Percentiles rank a stretch among this genome's conserved stretches.
phyloP scores from a whole-genome alignment of 331 rosid genomes.

The Quercus lobata region DNA sequence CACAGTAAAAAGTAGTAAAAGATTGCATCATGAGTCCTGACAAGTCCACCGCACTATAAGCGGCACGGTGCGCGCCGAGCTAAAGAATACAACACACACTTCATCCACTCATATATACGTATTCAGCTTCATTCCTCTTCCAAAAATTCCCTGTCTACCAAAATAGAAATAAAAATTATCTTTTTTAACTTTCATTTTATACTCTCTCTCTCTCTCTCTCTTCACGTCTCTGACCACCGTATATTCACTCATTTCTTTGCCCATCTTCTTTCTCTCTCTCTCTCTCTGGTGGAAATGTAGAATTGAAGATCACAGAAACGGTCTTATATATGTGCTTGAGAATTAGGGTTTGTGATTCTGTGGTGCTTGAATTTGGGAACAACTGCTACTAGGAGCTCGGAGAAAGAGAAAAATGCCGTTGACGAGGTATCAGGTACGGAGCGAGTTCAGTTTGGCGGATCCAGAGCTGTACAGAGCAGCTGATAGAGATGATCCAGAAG shows the following conservation, averaged over 20 bases:
- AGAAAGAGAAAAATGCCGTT: slow-evolving; percentile 66
- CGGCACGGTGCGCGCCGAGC: slow-evolving; percentile 37
- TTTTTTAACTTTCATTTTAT: not conserved
- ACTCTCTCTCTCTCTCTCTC: not conserved
- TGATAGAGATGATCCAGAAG: slow-evolving; percentile 90
- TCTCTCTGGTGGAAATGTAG: slow-evolving; percentile 39
- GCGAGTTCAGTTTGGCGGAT: slow-evolving; percentile 78
- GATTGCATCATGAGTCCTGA: slow-evolving; percentile 10
- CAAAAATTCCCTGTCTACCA: not conserved
- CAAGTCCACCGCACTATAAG: slow-evolving; percentile 25
- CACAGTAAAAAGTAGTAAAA: not conserved
- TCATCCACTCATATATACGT: not conserved
- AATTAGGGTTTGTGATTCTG: slow-evolving; percentile 10
- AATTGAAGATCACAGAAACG: slow-evolving; percentile 5
- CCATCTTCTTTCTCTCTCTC: slow-evolving; percentile 9
- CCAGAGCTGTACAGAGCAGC: slow-evolving; percentile 77
- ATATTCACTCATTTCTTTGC: slow-evolving; percentile 8
- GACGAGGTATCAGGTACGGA: slow-evolving; percentile 62
- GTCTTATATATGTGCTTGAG: not conserved
- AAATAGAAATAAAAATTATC: not conserved
- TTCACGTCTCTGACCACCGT: slow-evolving; percentile 33
- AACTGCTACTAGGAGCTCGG: too few species aligned
- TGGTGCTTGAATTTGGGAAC: slow-evolving; percentile 1
- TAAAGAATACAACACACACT: not conserved
- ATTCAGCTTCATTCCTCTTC: not conserved